These are phyloP conservation scores for Saccharomycopsis phalli DNA, from an alignment of 1,139 yeast species.

Conservation along the genomic window DNA sequence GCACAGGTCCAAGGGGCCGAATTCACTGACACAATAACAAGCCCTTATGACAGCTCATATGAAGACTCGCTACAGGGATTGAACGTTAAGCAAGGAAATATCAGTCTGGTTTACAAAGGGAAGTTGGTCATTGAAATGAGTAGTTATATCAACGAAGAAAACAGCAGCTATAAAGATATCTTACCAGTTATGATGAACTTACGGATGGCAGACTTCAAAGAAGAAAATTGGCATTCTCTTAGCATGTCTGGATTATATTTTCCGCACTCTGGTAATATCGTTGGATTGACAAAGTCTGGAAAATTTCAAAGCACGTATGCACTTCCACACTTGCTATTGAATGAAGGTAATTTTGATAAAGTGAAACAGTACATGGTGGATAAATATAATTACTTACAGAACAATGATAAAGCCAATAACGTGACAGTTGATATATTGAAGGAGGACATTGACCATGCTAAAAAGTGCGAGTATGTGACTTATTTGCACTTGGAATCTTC, in stretches of 20 bases:
- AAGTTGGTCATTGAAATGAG: slow-evolving; percentile 15
- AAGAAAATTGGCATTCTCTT: slow-evolving; percentile 37
- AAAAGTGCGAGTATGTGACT: slow-evolving; percentile 62
- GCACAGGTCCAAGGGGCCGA: background rate
- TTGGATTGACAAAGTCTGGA: slow-evolving; percentile 57
- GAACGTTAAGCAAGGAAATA: slow-evolving; percentile 19
- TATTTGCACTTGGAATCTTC: slow-evolving; percentile 52
- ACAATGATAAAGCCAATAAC: slow-evolving; percentile 27
- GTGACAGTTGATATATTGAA: slow-evolving; percentile 30
- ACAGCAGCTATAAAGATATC: slow-evolving; percentile 20
- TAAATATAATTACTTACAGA: slow-evolving; percentile 34
- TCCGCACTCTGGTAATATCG: slow-evolving; percentile 57
- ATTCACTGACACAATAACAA: slow-evolving; percentile 20
- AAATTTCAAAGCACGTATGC: slow-evolving; percentile 60
- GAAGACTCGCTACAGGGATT: slow-evolving; percentile 26
- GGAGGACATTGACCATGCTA: slow-evolving; percentile 36
- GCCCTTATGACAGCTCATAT: slow-evolving; percentile 3
- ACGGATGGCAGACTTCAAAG: slow-evolving; percentile 26
- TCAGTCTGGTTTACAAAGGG: slow-evolving; percentile 19
- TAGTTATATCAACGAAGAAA: slow-evolving; percentile 10
- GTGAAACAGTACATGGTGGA: slow-evolving; percentile 33
- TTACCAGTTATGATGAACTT: slow-evolving; percentile 24
- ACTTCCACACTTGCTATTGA: slow-evolving; percentile 50
- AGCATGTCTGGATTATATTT: slow-evolving; percentile 61
- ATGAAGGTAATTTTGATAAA: slow-evolving; percentile 35